Evolutionary conservation across 208 protist species (phyloP).

Genomic region (Zelonia costaricensis): DNA sequence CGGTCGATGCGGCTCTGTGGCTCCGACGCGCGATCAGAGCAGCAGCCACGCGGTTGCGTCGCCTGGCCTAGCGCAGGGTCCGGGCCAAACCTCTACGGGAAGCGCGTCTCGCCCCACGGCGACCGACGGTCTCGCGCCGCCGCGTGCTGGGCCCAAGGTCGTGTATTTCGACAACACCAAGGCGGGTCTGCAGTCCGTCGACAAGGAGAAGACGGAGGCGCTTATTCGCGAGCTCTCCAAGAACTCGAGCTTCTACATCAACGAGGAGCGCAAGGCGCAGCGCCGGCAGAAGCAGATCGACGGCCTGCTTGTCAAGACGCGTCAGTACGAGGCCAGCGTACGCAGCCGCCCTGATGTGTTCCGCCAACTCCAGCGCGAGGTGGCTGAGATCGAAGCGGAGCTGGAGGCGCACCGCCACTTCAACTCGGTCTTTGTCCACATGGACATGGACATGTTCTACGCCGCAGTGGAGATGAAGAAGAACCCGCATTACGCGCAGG

Average conservation of each 20-base stretch:
- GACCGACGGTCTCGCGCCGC: not conserved
- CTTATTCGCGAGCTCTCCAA: slow-evolving; percentile 56
- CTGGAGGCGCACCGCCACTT: slow-evolving; percentile 42
- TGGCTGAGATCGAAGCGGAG: slow-evolving; percentile 30
- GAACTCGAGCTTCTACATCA: slow-evolving; percentile 62
- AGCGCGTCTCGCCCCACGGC: not conserved
- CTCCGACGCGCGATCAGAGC: too few relatives aligned
- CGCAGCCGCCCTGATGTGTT: slow-evolving; percentile 8
- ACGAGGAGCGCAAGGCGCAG: slow-evolving; percentile 68
- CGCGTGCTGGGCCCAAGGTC: slow-evolving; percentile 6
- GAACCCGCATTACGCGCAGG: slow-evolving; percentile 64
- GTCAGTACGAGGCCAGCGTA: slow-evolving; percentile 29
- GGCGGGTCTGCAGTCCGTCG: slow-evolving; percentile 58
- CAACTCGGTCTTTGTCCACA: slow-evolving; percentile 49
- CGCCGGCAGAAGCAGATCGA: slow-evolving; percentile 39
- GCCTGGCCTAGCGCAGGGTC: not conserved
- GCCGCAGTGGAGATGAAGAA: slow-evolving; percentile 89
- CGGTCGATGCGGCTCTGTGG: too few relatives aligned
- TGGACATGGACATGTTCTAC: slow-evolving; percentile 95
- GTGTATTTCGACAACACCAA: slow-evolving; percentile 72
- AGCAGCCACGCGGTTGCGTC: too few relatives aligned
- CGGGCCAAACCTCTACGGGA: not conserved
- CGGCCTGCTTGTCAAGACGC: slow-evolving; percentile 37
- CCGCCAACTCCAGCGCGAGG: slow-evolving; percentile 16
- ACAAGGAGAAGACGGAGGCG: slow-evolving; percentile 53